phyloP scores from a whole-genome alignment of 768 basidiomycete genomes.

The Rhodotorula taiwanensis region DNA sequence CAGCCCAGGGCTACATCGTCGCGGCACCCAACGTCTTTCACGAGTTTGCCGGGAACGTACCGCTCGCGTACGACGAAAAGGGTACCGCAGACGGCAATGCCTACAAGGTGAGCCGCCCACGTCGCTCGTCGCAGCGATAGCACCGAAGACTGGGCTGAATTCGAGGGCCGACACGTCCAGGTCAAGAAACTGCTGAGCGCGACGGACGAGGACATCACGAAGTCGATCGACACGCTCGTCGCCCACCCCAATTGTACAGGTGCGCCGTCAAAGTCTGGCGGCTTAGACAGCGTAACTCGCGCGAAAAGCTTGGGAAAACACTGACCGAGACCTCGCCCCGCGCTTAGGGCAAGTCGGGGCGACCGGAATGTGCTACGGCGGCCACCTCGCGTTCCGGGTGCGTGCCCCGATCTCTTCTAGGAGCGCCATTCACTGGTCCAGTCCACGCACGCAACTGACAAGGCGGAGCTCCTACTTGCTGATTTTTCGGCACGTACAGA shows the following conservation, averaged over 20 bases:
- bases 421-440: background rate
- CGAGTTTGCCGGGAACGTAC: conserved; percentile 81
- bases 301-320: too few relatives aligned
- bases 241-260: conserved; percentile 62
- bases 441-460: too few relatives aligned
- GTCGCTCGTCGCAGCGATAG: background rate
- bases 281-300: too few relatives aligned
- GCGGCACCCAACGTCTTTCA: conserved; percentile 57
- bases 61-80: conserved; percentile 77
- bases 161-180: too few relatives aligned
- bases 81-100: conserved; percentile 87
- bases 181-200: conserved; percentile 76
- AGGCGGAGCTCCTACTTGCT: too few relatives aligned
- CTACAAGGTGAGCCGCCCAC: conserved; percentile 55
- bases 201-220: conserved; percentile 82
- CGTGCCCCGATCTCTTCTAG: background rate
- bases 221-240: conserved; percentile 66
- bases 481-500: conserved; percentile 47
- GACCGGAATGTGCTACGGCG: conserved; percentile 78
- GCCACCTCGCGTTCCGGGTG: conserved; percentile 54
- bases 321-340: too few relatives aligned
- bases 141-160: background rate
- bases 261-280: too few relatives aligned
- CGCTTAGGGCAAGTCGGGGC: conserved; percentile 83
- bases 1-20: conserved; percentile 43